Base-by-base conservation (phyloP, 805 yeast genomes). In the Myxozyma udenii region DNA sequence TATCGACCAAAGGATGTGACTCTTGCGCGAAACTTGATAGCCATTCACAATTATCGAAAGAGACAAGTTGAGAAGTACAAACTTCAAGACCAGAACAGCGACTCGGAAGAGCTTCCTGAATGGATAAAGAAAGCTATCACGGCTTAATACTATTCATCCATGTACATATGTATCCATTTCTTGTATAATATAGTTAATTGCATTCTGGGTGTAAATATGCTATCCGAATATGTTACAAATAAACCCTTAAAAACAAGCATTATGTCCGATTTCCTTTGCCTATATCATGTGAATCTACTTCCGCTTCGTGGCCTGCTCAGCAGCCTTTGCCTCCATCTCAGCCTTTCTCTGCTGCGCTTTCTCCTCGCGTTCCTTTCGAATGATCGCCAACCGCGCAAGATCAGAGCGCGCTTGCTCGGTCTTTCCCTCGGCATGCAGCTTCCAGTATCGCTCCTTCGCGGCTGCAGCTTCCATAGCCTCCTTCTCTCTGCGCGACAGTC, bases 321-420 rank as follows among this genome's bases (percentile, higher is more conserved):
- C 44, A n/a, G 46, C 55, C 47, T 52, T 52, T 12, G 54, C 50
- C 22, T 55, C 60, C 35, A 19, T 41, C 42, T 55, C 60, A 2
- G 58, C 57, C 51, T 52, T 48, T 22, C 60, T 41, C 42, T 53
- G 51, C 24, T 25, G 30, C 12, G 60, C 60, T 40, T 55, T 55
- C 44, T 41, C 60, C 28, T 55, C 60, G 12, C 60, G 41, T 40
- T 55, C 60, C 40, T 52, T 41, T 11, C 53, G 60, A 24, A 60
- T 62, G 81, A 82, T 74, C 28, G 71, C 68, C 44, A 73, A 71
- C 62, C 90, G 72, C 30, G 78, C 74, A n/a, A 67, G 61, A 4
- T 75, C 78, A 32, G 89, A 90, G 63, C 74, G 75, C 7, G 77
- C 78, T 63, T 71, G 74, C 65, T 85, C 87, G 39, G 86, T 77